Percentiles rank a stretch among this genome's conserved stretches.
phyloP scores from a whole-genome alignment of 2,329 filamentous ascomycete genomes.

The Didymosphaeria variabile region DNA sequence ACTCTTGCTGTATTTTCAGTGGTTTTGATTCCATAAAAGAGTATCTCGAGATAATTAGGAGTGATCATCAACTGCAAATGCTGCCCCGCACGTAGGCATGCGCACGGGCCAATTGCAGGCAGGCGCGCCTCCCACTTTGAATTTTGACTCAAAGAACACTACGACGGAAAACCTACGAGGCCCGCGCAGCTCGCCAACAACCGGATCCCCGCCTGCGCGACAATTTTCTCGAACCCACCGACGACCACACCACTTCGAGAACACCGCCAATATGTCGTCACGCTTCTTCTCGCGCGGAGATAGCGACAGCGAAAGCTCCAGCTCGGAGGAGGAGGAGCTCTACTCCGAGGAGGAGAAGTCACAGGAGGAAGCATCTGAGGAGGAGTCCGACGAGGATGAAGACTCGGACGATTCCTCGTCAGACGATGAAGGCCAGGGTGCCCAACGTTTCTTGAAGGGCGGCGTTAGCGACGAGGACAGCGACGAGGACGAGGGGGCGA shows the following conservation, averaged over 20 bases:
- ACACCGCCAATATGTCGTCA: slow-evolving; percentile 62
- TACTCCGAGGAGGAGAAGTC: slow-evolving; percentile 78
- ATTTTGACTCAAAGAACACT: slow-evolving; percentile 13
- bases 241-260: slow-evolving; percentile 23
- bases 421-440: slow-evolving; percentile 71
- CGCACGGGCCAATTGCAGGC: slow-evolving; percentile 7
- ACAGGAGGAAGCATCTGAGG: slow-evolving; percentile 46
- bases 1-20: not conserved
- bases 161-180: slow-evolving; percentile 8
- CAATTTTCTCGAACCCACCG: slow-evolving; percentile 5
- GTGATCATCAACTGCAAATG: not conserved
- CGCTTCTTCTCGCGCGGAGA: slow-evolving; percentile 80
- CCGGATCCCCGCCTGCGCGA: slow-evolving; percentile 12
- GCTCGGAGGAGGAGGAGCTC: slow-evolving; percentile 96
- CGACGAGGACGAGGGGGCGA: slow-evolving; percentile 85
- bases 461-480: slow-evolving; percentile 80
- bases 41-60: not conserved
- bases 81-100: slow-evolving; percentile 3
- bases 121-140: slow-evolving; percentile 13
- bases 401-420: slow-evolving; percentile 65
- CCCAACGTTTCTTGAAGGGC: slow-evolving; percentile 83
- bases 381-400: slow-evolving; percentile 61
- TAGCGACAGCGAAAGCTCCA: slow-evolving; percentile 87
- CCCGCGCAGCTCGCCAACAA: slow-evolving; percentile 10
- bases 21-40: not conserved